phyloP scores from a whole-genome alignment of 1,139 yeast species.

The Geotrichum phurueaensis region DNA sequence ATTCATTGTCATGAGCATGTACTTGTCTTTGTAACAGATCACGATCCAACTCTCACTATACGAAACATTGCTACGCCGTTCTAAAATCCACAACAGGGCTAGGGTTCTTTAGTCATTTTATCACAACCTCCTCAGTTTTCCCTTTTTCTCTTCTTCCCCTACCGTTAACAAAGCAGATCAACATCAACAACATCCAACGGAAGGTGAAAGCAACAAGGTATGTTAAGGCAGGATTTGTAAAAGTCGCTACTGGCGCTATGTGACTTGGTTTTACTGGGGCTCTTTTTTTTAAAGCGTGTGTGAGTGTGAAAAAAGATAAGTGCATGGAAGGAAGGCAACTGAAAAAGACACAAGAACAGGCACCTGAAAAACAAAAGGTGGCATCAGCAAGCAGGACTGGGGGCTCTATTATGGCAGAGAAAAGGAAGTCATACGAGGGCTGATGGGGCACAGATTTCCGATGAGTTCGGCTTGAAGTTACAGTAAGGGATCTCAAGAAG shows the following conservation, averaged over 20 bases:
- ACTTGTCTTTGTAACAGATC: not conserved
- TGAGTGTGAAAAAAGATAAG: not conserved
- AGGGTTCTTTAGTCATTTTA: not conserved
- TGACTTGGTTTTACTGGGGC: not conserved
- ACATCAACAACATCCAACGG: not conserved
- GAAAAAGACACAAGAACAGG: not conserved
- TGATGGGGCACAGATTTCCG: not conserved
- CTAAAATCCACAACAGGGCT: not conserved
- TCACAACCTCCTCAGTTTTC: slow-evolving; percentile 5
- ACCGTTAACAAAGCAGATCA: not conserved
- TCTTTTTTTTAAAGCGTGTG: not conserved
- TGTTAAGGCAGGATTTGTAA: not conserved
- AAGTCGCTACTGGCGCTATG: not conserved
- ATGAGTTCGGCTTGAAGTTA: not conserved
- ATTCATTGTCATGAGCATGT: too few species aligned
- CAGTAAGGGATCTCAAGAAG: not conserved
- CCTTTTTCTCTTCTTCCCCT: not conserved
- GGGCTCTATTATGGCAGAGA: not conserved
- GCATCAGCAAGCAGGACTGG: not conserved
- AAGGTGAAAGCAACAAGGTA: not conserved
- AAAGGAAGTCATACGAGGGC: not conserved
- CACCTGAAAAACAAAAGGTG: not conserved
- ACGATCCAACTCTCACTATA: not conserved
- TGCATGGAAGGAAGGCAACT: not conserved
- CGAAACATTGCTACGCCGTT: not conserved